Evolutionary conservation across 2,329 filamentous ascomycete species (phyloP), one percentile per base, ranked within the genome.

Genomic region (Gremmenia infestans): DNA sequence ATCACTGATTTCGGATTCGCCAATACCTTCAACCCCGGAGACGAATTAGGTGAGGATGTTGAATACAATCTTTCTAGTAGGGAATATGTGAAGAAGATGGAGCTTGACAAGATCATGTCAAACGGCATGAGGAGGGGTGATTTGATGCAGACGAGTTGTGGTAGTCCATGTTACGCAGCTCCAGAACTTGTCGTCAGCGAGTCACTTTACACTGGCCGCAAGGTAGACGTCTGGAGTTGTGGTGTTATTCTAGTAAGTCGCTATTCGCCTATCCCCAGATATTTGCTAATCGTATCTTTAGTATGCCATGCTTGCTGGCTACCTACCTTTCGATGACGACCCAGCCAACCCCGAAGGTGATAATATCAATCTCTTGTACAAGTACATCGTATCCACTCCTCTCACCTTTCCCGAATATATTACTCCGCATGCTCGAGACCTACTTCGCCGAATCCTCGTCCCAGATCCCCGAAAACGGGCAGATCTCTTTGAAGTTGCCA

Each of bases 1-100:
- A 99, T 99, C 70, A 99, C 94, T 15, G 94, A 99, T 74, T 99
- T 99, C 73, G 94, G 94, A 17, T 99, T 99, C 71, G 94, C 94
- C 64, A 99, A 99, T 73, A 97, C 92, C 0, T 99, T 99, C 69
- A 89, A 97, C 68, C 84, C 94, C 0, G 76, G 78, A 37, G 94
- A 99, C 68, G 91, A 97, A 71, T 80, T 99, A 40, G 84, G 83
- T 4, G 91, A 96, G 58, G 92, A 97, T 57, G 88, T 97, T 63
- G 94, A 97, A 72, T 83, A 91, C 67, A 89, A 91, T 61, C 76
- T 99, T 22, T 82, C 83, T 25, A 93, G 96, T 69, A 88, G 90
- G 63, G 92, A 97, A 17, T 94, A 87, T 68, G 88, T 97, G 59
- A 93, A 93, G 75, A 81, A 86, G 51, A 81, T 88, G 75, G 89